Percentiles rank a stretch among this genome's conserved stretches.
These are phyloP conservation scores for Leccinum obscurum DNA, from an alignment of 768 basidiomycete species.

Conservation along the genomic window DNA sequence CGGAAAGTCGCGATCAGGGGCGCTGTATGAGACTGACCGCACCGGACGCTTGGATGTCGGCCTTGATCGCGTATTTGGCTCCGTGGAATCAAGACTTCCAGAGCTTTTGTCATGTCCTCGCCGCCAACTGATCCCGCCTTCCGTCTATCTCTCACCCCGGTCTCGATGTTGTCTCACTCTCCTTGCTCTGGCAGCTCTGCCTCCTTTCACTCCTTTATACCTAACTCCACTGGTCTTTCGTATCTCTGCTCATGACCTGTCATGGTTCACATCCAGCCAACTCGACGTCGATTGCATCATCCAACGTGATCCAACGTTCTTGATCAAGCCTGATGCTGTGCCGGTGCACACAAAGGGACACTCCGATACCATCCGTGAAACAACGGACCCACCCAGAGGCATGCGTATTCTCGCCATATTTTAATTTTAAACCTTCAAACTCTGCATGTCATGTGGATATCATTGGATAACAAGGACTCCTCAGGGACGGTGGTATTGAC, in stretches of 20 bases:
- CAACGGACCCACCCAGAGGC: not conserved
- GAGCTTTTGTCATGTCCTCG: conserved; percentile 12
- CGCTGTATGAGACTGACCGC: conserved; percentile 58
- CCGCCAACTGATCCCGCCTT: conserved; percentile 10
- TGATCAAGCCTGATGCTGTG: conserved; percentile 3
- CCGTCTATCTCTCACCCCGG: conserved; percentile 13
- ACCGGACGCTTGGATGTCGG: conserved; percentile 8
- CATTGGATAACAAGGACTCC: not conserved
- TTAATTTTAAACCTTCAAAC: not conserved
- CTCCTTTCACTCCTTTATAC: conserved; percentile 9
- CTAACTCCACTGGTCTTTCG: conserved; percentile 11
- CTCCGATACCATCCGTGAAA: not conserved
- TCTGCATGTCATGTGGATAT: not conserved
- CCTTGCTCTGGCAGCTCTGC: conserved; percentile 11
- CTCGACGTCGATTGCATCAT: conserved; percentile 7
- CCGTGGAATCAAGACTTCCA: conserved; percentile 16
- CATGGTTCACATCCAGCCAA: conserved; percentile 3
- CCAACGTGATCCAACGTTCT: conserved; percentile 5
- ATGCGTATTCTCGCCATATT: not conserved
- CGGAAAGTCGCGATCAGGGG: conserved; percentile 89
- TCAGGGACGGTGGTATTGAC: not conserved
- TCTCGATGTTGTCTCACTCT: conserved; percentile 6
- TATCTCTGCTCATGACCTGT: conserved; percentile 6
- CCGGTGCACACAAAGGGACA: not conserved
- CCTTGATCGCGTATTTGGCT: conserved; percentile 5